A percentile compares a stretch with the other conserved stretches of the same genome.
phyloP scores from a whole-genome alignment of 345 rosid genomes.

The Salix dunnii region DNA sequence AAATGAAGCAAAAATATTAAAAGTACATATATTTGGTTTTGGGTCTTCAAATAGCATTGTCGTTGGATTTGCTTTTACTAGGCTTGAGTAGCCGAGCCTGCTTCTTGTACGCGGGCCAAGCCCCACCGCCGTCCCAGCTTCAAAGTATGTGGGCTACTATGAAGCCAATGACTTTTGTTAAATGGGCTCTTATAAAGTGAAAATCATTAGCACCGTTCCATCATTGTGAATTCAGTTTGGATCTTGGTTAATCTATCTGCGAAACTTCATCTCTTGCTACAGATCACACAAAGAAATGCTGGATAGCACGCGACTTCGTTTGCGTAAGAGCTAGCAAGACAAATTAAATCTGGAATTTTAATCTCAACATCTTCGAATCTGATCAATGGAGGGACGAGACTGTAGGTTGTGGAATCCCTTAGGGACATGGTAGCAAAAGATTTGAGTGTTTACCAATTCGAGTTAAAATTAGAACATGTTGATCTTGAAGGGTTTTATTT shows the following conservation, averaged over 20 bases:
- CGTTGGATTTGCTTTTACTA: no score
- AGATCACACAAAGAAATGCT: neutral
- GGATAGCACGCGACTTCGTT: neutral
- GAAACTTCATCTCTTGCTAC: neutral
- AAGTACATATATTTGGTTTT: no score
- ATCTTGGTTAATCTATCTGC: neutral
- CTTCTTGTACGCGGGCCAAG: neutral
- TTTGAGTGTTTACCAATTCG: no score
- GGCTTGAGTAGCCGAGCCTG: neutral
- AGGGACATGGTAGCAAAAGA: rapidly evolving
- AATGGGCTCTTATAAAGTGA: neutral
- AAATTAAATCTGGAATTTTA: no score
- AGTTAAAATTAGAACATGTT: no score
- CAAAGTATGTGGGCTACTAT: neutral
- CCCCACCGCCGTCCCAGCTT: neutral
- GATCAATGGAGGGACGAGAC: neutral
- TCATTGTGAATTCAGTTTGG: neutral
- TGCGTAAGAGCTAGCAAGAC: no score
- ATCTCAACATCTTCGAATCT: neutral
- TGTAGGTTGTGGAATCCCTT: neutral
- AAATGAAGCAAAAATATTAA: no score
- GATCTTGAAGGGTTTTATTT: no score
- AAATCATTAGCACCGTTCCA: neutral
- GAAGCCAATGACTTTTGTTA: neutral
- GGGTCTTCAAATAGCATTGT: no score